Base-by-base conservation (phyloP, 2,329 filamentous ascomycete genomes). In the Alternaria infectoria region DNA sequence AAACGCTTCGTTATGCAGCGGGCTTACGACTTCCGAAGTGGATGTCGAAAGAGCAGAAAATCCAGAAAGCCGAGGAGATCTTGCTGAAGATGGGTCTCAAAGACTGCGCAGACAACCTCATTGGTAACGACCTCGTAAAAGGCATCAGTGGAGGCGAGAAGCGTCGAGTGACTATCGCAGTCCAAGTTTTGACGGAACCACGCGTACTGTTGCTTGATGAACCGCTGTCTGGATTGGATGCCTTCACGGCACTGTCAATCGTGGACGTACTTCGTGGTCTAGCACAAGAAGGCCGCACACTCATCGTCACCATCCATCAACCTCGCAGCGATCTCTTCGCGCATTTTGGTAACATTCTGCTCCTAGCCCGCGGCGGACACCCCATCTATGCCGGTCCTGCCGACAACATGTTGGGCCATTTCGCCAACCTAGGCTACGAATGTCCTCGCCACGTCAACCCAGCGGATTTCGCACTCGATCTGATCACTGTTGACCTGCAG, bases 141-240 rank as follows among this genome's bases (percentile, higher is more conserved):
- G 91, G 91, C 0, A 93, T 94, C 28, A 93, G 90, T 9, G 91
- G 91, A 3, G 92, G 92, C 17, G 91, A 94, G 78, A 93, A 93
- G 79, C 85, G 91, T 3, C 86, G 92, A 59, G 90, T 93, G 6
- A 91, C 90, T 3, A 93, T 94, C 64, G 91, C 91, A 0, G 88
- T 93, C 0, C 91, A 94, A 69, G 89, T 93, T 7, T 83, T 94
- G 11, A 93, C 90, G 0, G 90, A 93, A 62, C 91, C 91, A 1
- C 87, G 88, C 2, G 86, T 94, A 3, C 80, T 94, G 1, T 82
- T 94, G 0, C 85, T 94, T 0, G 91, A 94, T 64, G 91, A 94
- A 69, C 91, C 92, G 0, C 91, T 91, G 0, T 92, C 89, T 4
- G 91, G 92, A 0, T 80, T 93, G 0, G 92, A 94, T 72, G 90